Base-by-base conservation (phyloP, 495 filamentous ascomycete species). In the Penicillium pancosmium region DNA sequence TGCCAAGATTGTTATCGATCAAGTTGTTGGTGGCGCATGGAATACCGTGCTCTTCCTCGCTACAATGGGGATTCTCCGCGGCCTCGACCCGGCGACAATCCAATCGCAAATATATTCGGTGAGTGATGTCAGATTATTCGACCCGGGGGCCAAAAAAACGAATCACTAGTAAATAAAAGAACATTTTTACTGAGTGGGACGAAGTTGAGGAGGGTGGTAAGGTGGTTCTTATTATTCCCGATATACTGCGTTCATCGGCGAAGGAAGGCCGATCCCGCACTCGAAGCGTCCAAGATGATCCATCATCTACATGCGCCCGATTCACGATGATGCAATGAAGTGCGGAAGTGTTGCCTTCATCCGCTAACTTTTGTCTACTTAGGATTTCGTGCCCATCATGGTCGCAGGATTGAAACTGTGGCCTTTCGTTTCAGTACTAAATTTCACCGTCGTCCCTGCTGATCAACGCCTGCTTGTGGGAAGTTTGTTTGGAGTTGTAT, bases 1-100 rank as follows among this genome's bases (percentile, higher is more conserved):
- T 51, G 82, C 81, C 67, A 96, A 97, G 71, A 83, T 92, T 41
- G 34, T 83, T 4, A 79, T 94, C 12, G 92, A 97, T 69, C 92
- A 96, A 69, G 86, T 85, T 0, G 25, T 92, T 18, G 89, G 88
- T n/a, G 90, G 87, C 7, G 79, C 82, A 3, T 71, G 87, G 63
- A 95, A 94, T 68, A 93, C 87, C 0, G 69, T 87, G 1, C 63
- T 88, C 38, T 95, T 92, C 70, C 83, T 86, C n/a, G 69, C 67
- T 48, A 78, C 71, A 2, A 81, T 86, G 63, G 75, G 77, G 1
- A 55, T 75, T 1, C 62, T 86, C n/a, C 77, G 71, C 5, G 79
- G 79, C 0, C 64, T 65, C 55, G 57, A 67, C 41, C 54, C 59
- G 54, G 57, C 53, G 18, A 23, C 51, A 21, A 62, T 77, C 56